Evolutionary conservation across 2,329 filamentous ascomycete species (phyloP).

Genomic region (Penicillium psychrosexuale): DNA sequence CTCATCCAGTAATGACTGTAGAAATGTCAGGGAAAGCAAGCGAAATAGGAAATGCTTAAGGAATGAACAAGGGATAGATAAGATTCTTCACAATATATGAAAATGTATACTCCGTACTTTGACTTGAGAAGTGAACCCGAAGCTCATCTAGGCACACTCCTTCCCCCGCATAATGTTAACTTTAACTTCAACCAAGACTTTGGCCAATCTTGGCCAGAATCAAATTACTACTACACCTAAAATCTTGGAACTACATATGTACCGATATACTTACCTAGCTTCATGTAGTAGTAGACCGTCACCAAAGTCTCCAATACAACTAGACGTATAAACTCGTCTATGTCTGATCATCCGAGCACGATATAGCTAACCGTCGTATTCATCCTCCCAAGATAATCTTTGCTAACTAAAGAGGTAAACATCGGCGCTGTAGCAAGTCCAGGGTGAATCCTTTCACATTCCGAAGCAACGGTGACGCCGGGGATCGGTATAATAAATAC

Average conservation of each 20-base stretch:
- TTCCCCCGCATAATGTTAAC: neutral
- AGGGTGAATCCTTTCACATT: neutral
- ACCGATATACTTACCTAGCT: neutral
- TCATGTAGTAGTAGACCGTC: neutral
- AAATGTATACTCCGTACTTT: neutral
- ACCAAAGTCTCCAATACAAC: neutral
- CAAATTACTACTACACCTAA: neutral
- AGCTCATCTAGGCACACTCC: neutral
- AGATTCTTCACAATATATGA: neutral
- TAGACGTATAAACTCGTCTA: neutral
- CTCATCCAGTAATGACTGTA: neutral
- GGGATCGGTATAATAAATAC: neutral
- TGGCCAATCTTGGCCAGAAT: neutral
- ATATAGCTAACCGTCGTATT: no score
- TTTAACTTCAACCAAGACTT: neutral
- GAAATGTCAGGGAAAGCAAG: neutral
- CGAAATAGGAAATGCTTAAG: neutral
- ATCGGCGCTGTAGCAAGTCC: neutral
- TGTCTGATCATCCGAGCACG: neutral
- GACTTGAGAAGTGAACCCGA: neutral
- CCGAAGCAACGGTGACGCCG: neutral
- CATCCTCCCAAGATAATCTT: no score
- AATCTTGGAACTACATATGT: neutral
- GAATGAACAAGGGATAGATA: constrained; percentile 1
- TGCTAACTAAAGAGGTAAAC: no score